These are phyloP conservation scores for Fusarium napiforme DNA, from an alignment of 2,329 filamentous ascomycete genomes.

Conservation along the genomic window DNA sequence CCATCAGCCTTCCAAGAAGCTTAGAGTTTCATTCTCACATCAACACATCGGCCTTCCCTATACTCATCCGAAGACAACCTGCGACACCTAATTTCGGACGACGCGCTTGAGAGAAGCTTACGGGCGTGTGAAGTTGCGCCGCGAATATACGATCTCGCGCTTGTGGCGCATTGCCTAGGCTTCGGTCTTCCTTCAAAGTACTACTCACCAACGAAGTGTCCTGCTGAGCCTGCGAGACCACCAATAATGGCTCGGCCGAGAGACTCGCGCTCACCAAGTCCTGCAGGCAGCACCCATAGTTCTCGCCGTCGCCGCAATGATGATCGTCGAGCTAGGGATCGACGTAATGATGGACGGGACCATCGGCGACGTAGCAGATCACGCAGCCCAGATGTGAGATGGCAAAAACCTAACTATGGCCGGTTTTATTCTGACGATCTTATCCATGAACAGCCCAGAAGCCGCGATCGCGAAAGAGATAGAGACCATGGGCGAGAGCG, in stretches of 20 bases:
- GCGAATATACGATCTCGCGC: slow-evolving; percentile 25
- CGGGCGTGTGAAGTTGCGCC: slow-evolving; percentile 6
- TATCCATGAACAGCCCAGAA: slow-evolving; percentile 61
- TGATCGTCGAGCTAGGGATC: slow-evolving; percentile 66
- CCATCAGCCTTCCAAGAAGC: slow-evolving; percentile 17
- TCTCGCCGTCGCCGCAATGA: slow-evolving; percentile 75
- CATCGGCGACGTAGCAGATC: slow-evolving; percentile 68
- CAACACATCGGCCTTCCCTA: slow-evolving; percentile 17
- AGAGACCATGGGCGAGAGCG: slow-evolving; percentile 64
- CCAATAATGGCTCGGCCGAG: slow-evolving; percentile 70
- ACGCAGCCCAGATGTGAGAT: slow-evolving; percentile 71
- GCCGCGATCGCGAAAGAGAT: slow-evolving; percentile 67
- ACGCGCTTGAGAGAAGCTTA: background rate
- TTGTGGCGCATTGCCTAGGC: slow-evolving; percentile 37
- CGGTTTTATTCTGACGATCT: slow-evolving; percentile 54
- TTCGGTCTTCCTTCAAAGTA: slow-evolving; percentile 49
- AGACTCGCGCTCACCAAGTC: slow-evolving; percentile 89
- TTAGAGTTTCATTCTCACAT: slow-evolving; percentile 19
- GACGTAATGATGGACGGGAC: slow-evolving; percentile 61
- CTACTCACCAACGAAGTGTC: slow-evolving; percentile 53
- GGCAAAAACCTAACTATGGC: slow-evolving; percentile 28
- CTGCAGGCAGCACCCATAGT: slow-evolving; percentile 85
- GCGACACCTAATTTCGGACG: background rate
- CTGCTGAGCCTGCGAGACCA: slow-evolving; percentile 56
- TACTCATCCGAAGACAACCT: slow-evolving; percentile 5